Conservation (phyloP, 106 monocot genomes). For the Allium fistulosum region DNA sequence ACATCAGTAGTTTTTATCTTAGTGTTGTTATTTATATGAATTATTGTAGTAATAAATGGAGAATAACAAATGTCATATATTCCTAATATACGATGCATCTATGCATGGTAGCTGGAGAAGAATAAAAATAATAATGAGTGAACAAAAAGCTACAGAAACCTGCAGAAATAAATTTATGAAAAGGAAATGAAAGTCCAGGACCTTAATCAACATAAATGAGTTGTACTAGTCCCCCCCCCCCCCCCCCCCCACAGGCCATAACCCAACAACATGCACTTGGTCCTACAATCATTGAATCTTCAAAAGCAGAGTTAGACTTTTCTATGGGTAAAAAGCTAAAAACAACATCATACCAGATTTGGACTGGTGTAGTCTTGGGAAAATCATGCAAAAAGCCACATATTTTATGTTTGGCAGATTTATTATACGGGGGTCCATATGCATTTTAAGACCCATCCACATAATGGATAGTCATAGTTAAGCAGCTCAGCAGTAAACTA, state of each 20-base stretch:
- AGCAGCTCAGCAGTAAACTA: not conserved
- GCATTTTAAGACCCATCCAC: not conserved
- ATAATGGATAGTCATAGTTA: not conserved
- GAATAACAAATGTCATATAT: not conserved
- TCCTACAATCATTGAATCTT: not conserved
- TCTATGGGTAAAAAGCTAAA: not conserved
- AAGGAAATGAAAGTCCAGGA: not conserved
- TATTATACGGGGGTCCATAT: not conserved
- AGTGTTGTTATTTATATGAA: not conserved
- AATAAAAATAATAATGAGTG: not conserved
- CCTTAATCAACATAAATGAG: slow-evolving; percentile 1
- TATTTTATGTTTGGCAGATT: not conserved
- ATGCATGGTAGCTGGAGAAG: not conserved
- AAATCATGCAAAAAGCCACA: not conserved
- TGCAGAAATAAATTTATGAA: slow-evolving; percentile 2
- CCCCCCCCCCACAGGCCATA: slow-evolving; percentile 3
- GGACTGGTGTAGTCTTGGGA: not conserved
- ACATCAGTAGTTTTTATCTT: not conserved
- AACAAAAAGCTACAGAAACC: slow-evolving; percentile 6
- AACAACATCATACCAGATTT: slow-evolving; percentile 1
- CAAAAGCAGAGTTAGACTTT: not conserved
- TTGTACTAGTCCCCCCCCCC: no score
- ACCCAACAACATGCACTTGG: slow-evolving; percentile 1
- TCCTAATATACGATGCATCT: not conserved
- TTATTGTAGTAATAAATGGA: not conserved